Conservation (phyloP, 129 eudicot species). For the Cynara cardunculus region DNA sequence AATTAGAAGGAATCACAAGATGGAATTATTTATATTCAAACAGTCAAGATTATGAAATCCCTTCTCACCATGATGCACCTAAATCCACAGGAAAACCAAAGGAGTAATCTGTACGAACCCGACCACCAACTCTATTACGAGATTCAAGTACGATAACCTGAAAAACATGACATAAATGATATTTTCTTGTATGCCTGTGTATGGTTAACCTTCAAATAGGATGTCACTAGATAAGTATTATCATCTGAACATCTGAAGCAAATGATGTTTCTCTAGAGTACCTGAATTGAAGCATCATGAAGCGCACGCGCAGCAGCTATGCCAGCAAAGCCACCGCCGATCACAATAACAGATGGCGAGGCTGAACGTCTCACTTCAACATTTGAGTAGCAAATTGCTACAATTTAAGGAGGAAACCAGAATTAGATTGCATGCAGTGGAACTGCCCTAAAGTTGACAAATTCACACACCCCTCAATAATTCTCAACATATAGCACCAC, state of each 20-base stretch:
- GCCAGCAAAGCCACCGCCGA: conserved; percentile 93
- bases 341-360: conserved; percentile 87
- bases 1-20: conserved; percentile 2
- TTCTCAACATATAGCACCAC: neutral
- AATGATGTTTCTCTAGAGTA: conserved; percentile 11
- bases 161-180: conserved; percentile 6
- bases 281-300: conserved; percentile 97
- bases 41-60: neutral
- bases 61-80: conserved; percentile 94
- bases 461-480: neutral
- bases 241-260: neutral
- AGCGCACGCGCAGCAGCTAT: conserved; percentile 95
- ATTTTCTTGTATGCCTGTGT: neutral
- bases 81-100: conserved; percentile 97
- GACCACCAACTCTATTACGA: conserved; percentile 91
- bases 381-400: conserved; percentile 58
- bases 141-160: conserved; percentile 90
- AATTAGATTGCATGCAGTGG: conserved; percentile 15
- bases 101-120: conserved; percentile 86
- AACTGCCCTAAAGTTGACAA: conserved; percentile 9
- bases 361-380: conserved; percentile 42
- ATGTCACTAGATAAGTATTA: conserved; percentile 7
- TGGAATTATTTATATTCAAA: neutral
- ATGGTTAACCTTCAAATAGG: neutral
- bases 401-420: neutral